A percentile compares a stretch with the other conserved stretches of the same genome.
Conservation (phyloP, 805 yeast species). For the Teunomyces aglyptinius region DNA sequence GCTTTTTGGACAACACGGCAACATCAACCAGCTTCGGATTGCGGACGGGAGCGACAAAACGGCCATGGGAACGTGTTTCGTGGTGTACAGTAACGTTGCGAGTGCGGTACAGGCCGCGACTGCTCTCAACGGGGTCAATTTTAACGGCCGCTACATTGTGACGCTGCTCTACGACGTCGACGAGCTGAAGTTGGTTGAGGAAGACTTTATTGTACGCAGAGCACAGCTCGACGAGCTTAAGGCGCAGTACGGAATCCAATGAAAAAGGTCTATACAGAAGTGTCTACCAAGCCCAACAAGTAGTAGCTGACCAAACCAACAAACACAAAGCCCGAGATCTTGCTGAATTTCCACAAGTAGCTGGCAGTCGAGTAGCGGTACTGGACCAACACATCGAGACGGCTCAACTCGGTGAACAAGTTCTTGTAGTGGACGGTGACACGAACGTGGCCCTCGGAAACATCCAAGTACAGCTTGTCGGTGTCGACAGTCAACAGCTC, state of each 20-base stretch:
- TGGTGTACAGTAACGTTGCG: constrained; percentile 48
- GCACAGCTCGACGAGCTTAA: constrained; percentile 28
- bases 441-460: constrained; percentile 73
- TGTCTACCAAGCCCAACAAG: constrained; percentile 36
- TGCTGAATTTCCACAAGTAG: constrained; percentile 62
- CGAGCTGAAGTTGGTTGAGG: constrained; percentile 24
- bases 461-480: constrained; percentile 67
- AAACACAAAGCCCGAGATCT: constrained; percentile 61
- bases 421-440: constrained; percentile 58
- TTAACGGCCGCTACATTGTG: constrained; percentile 57
- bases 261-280: constrained; percentile 18
- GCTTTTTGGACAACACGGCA: constrained; percentile 55
- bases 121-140: constrained; percentile 60
- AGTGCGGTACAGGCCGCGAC: constrained; percentile 51
- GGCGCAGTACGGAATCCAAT: constrained; percentile 8
- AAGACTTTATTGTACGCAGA: constrained; percentile 22
- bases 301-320: constrained; percentile 57
- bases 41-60: constrained; percentile 9
- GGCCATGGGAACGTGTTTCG: constrained; percentile 46
- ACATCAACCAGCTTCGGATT: constrained; percentile 51
- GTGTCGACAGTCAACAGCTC: constrained; percentile 27
- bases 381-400: constrained; percentile 54
- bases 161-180: constrained; percentile 49
- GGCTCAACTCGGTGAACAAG: constrained; percentile 65
- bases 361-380: constrained; percentile 58